Percentiles rank a stretch among this genome's conserved stretches.
Conservation (phyloP, 805 yeast genomes). For the Spathaspora hagerdaliae region DNA sequence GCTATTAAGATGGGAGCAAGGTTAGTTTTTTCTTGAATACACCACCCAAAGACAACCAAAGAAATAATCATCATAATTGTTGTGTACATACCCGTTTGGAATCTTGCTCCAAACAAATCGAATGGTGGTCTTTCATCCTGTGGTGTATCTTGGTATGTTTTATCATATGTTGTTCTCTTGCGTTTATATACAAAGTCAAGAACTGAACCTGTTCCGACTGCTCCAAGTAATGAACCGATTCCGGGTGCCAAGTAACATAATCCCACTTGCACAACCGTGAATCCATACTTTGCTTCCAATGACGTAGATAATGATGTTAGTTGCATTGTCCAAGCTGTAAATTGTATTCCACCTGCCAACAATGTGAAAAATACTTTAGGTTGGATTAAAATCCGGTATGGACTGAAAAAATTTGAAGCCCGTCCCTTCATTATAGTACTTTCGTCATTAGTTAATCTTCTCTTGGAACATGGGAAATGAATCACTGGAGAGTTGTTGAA, state of each 20-base stretch:
- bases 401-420: slow-evolving; percentile 17
- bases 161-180: slow-evolving; percentile 14
- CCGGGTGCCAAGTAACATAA: slow-evolving; percentile 71
- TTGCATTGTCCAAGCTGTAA: slow-evolving; percentile 60
- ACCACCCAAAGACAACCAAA: slow-evolving; percentile 66
- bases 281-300: slow-evolving; percentile 44
- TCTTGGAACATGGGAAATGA: slow-evolving; percentile 14
- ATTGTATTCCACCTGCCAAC: slow-evolving; percentile 55
- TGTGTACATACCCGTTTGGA: slow-evolving; percentile 38
- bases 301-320: slow-evolving; percentile 60
- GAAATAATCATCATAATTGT: slow-evolving; percentile 36
- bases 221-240: slow-evolving; percentile 54
- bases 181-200: slow-evolving; percentile 47
- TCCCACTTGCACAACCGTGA: slow-evolving; percentile 54
- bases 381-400: slow-evolving; percentile 37
- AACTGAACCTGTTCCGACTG: slow-evolving; percentile 51
- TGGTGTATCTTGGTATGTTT: slow-evolving; percentile 17
- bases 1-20: slow-evolving; percentile 52
- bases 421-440: slow-evolving; percentile 17
- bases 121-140: slow-evolving; percentile 30
- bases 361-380: slow-evolving; percentile 46
- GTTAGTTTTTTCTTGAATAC: slow-evolving; percentile 42
- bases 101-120: slow-evolving; percentile 50
- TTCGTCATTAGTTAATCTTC: slow-evolving; percentile 23
- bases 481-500: slow-evolving; percentile 44